phyloP scores from a whole-genome alignment of 73 alveolate genomes.

The Paramecium biaurelia region DNA sequence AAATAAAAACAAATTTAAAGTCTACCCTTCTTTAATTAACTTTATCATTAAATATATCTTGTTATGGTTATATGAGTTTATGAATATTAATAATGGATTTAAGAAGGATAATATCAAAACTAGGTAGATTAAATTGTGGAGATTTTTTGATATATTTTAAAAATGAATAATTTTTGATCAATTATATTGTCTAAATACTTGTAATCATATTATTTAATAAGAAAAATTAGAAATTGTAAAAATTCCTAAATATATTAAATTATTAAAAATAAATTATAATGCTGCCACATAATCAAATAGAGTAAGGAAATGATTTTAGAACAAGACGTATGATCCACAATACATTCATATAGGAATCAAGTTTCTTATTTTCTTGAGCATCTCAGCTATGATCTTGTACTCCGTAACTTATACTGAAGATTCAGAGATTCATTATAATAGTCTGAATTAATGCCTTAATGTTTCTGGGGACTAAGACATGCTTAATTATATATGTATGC shows the following conservation, averaged over 20 bases:
- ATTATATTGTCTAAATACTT: neutral
- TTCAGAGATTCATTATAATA: neutral
- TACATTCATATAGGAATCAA: neutral
- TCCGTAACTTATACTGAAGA: neutral
- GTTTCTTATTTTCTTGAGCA: neutral
- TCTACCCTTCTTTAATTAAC: no score
- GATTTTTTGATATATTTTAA: no score
- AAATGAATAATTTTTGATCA: no score
- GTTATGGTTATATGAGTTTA: no score
- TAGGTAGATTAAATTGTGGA: neutral
- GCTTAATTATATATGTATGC: neutral
- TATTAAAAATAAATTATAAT: neutral
- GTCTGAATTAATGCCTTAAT: neutral
- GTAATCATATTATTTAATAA: neutral
- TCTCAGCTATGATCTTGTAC: neutral
- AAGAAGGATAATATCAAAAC: neutral
- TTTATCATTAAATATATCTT: no score
- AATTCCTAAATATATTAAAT: neutral
- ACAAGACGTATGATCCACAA: neutral
- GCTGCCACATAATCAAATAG: conserved; percentile 21
- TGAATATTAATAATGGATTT: no score
- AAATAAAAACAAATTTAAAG: neutral
- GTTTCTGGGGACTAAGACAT: neutral
- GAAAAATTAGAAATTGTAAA: neutral
- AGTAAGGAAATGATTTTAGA: neutral